Evolutionary conservation across 805 yeast genomes (phyloP), one percentile per base, ranked within the genome.

Genomic region (Cyberlindnera mrakii): DNA sequence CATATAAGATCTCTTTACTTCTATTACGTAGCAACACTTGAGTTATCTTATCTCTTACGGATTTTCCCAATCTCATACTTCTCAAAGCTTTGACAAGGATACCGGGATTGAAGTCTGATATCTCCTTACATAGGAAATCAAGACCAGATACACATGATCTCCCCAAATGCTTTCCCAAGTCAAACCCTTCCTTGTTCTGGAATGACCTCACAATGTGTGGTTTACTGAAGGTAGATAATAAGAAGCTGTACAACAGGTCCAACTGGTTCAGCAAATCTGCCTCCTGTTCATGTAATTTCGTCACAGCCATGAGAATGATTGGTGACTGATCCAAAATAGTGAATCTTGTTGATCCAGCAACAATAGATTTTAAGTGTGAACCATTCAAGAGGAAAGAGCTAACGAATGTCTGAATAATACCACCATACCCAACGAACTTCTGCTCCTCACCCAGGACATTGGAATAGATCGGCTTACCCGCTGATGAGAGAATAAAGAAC

Each of bases 401-500:
- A 8, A 87, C 73, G 6, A 89, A 75, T 0, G 96, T 86, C 50
- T 89, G 90, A 3, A 89, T 74, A 2, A 89, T 68, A 1, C 95
- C 96, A 67, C 83, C 78, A 53, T 83, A 82, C 0, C 87, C 82
- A 35, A 85, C 64, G 2, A 83, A 68, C 14, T 78, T 62, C 31
- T 78, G 81, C 41, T 85, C 47, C 16, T 43, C 90, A 2, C 78
- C 66, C 2, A 93, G 95, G 57, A 80, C 77, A 13, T 42, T 38
- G 2, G 95, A 77, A 61, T 83, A 89, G 6, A 89, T 82, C 2
- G 95, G 95, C 58, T 89, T 89, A 0, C 96, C 96, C 1, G 96
- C 95, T 2, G 80, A 67, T 0, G 95, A 85, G 9, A 89, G 66
- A 3, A 89, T 76, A 52, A 86, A 83, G 55, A 83, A 85, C 46